Evolutionary conservation across 495 filamentous ascomycete genomes (phyloP), one percentile per base, ranked within the genome.

Genomic region (Lichina pygmaea): DNA sequence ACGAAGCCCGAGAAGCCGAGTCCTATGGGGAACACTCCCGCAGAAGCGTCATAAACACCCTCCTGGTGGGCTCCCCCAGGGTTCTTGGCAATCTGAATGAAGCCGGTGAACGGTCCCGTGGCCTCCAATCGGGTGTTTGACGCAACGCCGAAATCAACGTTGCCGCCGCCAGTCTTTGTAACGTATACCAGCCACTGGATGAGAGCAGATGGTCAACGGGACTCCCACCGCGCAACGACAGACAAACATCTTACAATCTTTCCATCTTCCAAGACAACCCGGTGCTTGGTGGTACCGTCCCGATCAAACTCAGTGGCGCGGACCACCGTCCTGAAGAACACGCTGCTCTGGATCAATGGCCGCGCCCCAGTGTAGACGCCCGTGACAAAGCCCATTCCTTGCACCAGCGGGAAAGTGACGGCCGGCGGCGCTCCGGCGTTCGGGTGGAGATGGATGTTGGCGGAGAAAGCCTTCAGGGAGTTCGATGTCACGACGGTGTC

Each of bases 381-480:
- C 6, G 84, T 93, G 9, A 91, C 68, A 50, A 83, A 86, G 0
- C 72, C 84, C 75, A 86, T 86, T 4, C 89, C 89, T 56, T 94
- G 86, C 1, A 92, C 74, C 7, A 93, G 55, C 0, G 86, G 86
- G 52, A 93, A 80, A 0, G 73, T 75, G 34, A 95, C 64, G 24
- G 59, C 60, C 3, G 75, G 62, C 0, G 58, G 51, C 0, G 71
- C 70, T 11, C 67, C 67, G 11, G 55, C 49, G 34, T 66, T 59
- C 4, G 67, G 61, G 33, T 65, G 63, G 9, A 95, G 58, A 33
- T 78, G 75, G 36, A 81, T 71, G 48, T 78, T 73, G 10, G 66
- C 77, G 3, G 82, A 86, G 52, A 86, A 82, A 8, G 73, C 70
- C 42, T 66, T 65, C 24, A 76, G 60, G 11, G 65, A 56, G 51